phyloP scores from a whole-genome alignment of 257 asterid species.

The Solanum clarkiae region DNA sequence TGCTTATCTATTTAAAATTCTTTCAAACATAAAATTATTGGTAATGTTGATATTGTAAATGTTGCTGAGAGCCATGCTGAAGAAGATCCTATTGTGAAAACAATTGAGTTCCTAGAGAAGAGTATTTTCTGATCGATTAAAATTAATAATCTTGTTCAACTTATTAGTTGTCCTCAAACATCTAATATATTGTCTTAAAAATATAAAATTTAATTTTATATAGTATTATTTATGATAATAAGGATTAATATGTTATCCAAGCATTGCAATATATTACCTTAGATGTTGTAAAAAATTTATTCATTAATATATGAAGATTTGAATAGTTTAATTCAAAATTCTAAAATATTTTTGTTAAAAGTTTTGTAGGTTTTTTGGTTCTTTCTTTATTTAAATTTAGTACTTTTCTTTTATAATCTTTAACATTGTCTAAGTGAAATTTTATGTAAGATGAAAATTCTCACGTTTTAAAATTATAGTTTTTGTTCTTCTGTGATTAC shows the following conservation, averaged over 20 bases:
- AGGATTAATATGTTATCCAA: neutral
- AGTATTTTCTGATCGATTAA: too few relatives aligned
- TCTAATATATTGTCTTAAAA: too few relatives aligned
- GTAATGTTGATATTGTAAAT: too few relatives aligned
- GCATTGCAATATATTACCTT: neutral
- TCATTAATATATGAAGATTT: neutral
- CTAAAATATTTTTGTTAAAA: neutral
- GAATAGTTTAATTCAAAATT: neutral
- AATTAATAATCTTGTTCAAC: too few relatives aligned
- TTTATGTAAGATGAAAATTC: neutral
- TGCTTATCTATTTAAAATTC: too few relatives aligned
- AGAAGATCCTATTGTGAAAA: too few relatives aligned
- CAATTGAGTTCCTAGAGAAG: too few relatives aligned
- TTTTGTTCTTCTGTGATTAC: neutral
- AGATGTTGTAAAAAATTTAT: neutral
- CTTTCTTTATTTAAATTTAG: neutral
- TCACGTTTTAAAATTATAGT: neutral
- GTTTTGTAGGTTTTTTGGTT: neutral
- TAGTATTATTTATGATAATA: neutral
- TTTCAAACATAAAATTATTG: too few relatives aligned
- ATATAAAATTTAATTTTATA: neutral
- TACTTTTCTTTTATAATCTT: neutral
- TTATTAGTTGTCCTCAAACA: too few relatives aligned
- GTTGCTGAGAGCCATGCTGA: too few relatives aligned
- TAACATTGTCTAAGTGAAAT: neutral